Conservation (phyloP, 495 filamentous ascomycete genomes). For the Penicillium pancosmium region DNA sequence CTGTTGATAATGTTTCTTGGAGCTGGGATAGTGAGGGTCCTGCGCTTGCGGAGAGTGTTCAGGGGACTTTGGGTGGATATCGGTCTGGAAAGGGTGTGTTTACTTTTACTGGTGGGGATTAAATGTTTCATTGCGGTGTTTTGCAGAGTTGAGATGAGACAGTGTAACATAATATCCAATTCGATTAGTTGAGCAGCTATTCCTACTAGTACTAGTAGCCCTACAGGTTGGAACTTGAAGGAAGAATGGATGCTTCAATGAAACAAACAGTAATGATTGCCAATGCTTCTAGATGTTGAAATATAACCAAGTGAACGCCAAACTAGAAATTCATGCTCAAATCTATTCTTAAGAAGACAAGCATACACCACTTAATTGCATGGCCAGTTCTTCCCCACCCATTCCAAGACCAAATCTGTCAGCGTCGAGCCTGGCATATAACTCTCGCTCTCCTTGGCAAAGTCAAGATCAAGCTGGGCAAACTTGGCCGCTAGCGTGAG, state of each 20-base stretch:
- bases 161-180: not conserved
- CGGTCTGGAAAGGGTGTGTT: constrained; percentile 88
- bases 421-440: constrained; percentile 70
- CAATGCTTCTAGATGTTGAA: no score
- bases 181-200: no score
- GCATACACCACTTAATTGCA: constrained; percentile 18
- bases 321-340: no score
- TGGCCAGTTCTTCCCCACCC: constrained; percentile 81
- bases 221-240: no score
- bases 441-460: constrained; percentile 55
- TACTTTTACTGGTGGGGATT: constrained; percentile 63
- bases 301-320: no score
- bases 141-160: not conserved
- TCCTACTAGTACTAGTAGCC: no score
- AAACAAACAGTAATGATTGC: no score
- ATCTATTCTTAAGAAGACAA: no score
- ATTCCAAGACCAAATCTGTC: constrained; percentile 72
- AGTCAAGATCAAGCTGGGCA: constrained; percentile 59
- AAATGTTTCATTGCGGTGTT: not conserved
- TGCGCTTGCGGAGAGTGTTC: constrained; percentile 63
- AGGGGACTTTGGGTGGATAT: constrained; percentile 77
- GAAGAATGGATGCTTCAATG: no score
- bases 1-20: constrained; percentile 79
- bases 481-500: constrained; percentile 73
- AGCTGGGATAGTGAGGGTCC: constrained; percentile 72